These are phyloP conservation scores for Sclerotinia nivalis DNA, from an alignment of 2,329 filamentous ascomycete species.

Conservation along the genomic window DNA sequence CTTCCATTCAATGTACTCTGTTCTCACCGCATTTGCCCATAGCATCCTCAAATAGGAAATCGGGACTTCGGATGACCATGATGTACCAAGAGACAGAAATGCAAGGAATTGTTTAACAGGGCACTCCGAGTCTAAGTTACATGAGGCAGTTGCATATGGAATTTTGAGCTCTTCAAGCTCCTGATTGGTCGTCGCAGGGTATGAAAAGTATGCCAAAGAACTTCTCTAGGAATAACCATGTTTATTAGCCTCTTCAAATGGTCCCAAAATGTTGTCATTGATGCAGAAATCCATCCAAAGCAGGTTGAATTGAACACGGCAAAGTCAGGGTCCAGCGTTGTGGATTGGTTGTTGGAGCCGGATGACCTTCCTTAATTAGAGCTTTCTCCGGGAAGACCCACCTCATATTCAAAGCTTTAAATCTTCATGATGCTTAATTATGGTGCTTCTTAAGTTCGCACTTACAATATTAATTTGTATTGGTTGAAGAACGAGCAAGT, in stretches of 20 bases:
- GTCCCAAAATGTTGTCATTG: constrained; percentile 1
- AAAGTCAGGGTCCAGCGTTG: constrained; percentile 10
- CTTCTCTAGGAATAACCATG: constrained; percentile 15
- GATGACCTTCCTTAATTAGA: not conserved
- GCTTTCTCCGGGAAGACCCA: not conserved
- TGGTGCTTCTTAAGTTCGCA: not conserved
- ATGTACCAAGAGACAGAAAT: not conserved
- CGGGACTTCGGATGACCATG: constrained; percentile 1
- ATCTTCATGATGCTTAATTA: constrained; percentile 2
- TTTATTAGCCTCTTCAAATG: not conserved
- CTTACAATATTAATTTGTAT: constrained; percentile 1
- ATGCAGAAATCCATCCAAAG: constrained; percentile 4
- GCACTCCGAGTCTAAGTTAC: constrained; percentile 4
- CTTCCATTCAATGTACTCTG: not conserved
- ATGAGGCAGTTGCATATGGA: not conserved
- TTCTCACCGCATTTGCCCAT: not conserved
- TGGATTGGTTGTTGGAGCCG: constrained; percentile 6
- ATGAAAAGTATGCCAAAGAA: not conserved
- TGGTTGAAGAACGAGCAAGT: not conserved
- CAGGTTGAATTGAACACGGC: constrained; percentile 4
- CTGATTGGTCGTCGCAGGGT: not conserved
- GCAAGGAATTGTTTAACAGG: constrained; percentile 2
- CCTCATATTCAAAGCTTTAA: not conserved
- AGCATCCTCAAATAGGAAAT: not conserved
- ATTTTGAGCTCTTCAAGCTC: not conserved